Percentiles rank a stretch among this genome's conserved stretches.
Conservation (phyloP, 2,329 filamentous ascomycete species). For the Colletotrichum theobromicola region DNA sequence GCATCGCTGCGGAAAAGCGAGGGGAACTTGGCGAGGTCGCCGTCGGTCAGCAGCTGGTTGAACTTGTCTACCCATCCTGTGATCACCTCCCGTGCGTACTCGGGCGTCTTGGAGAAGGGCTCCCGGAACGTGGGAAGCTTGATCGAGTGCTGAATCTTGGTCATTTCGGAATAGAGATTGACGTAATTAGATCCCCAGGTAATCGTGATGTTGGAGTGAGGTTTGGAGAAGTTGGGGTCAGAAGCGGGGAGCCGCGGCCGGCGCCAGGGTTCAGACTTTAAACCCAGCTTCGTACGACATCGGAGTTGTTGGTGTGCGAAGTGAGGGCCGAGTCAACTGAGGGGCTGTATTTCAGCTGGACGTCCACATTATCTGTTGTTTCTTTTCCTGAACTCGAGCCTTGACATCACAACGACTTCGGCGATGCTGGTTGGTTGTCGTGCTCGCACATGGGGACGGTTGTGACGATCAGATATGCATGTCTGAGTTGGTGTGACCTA, state of each 20-base stretch:
- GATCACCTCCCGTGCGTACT: neutral
- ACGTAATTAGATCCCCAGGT: neutral
- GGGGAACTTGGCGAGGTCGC: neutral
- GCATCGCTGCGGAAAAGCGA: conserved; percentile 47
- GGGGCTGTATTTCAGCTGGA: neutral
- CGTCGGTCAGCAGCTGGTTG: neutral
- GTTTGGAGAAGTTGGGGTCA: neutral
- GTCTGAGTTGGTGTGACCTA: neutral
- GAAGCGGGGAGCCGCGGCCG: neutral
- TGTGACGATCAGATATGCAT: neutral
- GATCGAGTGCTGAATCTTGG: neutral
- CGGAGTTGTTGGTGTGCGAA: neutral
- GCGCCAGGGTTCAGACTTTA: neutral
- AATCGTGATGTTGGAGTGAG: too few relatives aligned
- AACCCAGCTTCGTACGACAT: neutral
- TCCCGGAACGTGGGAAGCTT: neutral
- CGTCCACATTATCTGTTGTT: neutral
- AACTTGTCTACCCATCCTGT: neutral
- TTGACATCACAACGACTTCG: neutral
- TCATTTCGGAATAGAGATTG: neutral
- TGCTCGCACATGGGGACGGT: neutral
- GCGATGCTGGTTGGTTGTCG: neutral
- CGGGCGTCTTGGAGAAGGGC: neutral
- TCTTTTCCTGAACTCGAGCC: neutral
- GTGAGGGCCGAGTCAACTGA: neutral